phyloP scores from a whole-genome alignment of 176 grass and related monocot species.

The Oryza nivara region DNA sequence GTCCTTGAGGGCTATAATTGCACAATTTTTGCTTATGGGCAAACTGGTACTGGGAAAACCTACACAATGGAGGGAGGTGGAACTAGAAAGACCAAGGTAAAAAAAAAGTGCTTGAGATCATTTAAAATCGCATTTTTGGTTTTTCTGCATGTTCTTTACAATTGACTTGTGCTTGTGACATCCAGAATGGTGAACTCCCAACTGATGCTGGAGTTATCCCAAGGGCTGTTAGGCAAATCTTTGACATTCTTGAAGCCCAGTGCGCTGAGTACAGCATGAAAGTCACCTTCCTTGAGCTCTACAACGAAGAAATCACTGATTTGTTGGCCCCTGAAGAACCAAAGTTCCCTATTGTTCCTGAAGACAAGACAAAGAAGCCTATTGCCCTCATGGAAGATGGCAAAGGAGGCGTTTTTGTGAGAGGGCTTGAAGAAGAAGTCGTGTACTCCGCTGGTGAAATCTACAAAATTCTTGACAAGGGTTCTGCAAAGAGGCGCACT shows the following conservation, averaged over 20 bases:
- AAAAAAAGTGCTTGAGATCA: not conserved
- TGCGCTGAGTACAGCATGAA: constrained; percentile 99
- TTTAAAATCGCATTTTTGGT: constrained; percentile 4
- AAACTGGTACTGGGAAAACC: constrained; percentile 96
- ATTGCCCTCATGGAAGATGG: constrained; percentile 99
- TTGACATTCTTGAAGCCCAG: constrained; percentile 87
- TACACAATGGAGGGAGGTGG: constrained; percentile 99
- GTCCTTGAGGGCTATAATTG: constrained; percentile 99
- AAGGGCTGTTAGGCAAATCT: constrained; percentile 86
- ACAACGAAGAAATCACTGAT: constrained; percentile 98
- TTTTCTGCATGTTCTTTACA: constrained; percentile 18
- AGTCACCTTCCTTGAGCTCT: constrained; percentile 97
- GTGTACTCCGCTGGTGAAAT: constrained; percentile 92
- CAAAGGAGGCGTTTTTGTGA: constrained; percentile 95
- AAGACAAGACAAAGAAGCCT: constrained; percentile 95
- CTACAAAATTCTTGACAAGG: constrained; percentile 99
- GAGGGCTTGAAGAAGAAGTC: constrained; percentile 97
- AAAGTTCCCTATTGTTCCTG: constrained; percentile 65
- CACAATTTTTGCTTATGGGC: constrained; percentile 99
- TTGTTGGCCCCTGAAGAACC: constrained; percentile 83
- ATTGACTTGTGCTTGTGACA: constrained; percentile 38
- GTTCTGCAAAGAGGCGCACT: constrained; percentile 95
- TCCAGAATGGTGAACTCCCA: constrained; percentile 89
- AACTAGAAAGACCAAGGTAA: constrained; percentile 87
- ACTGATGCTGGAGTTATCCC: constrained; percentile 97